Evolutionary conservation across 2,329 filamentous ascomycete species (phyloP).

Genomic region (Escovopsis sp.): DNA sequence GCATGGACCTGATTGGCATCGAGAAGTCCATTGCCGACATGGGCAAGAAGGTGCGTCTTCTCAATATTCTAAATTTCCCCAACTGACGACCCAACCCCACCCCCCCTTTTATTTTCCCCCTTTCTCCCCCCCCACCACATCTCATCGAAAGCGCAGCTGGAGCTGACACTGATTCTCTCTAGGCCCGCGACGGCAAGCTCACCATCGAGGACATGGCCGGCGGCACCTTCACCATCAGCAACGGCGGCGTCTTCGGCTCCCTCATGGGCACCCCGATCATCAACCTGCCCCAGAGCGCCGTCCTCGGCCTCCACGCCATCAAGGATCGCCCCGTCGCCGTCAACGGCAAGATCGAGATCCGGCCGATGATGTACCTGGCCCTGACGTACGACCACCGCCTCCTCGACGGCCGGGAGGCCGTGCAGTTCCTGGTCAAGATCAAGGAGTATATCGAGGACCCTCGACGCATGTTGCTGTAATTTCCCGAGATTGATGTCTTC

Average conservation of each 20-base stretch:
- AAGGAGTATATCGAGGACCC: conserved; percentile 98
- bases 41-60: conserved; percentile 66
- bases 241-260: conserved; percentile 91
- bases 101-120: not conserved
- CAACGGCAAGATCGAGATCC: conserved; percentile 86
- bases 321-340: conserved; percentile 84
- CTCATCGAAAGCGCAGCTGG: no score
- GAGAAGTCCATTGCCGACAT: conserved; percentile 85
- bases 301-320: conserved; percentile 87
- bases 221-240: conserved; percentile 95
- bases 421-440: conserved; percentile 90
- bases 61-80: not conserved
- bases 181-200: conserved; percentile 90
- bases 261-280: conserved; percentile 98
- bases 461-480: conserved; percentile 65
- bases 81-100: no score
- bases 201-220: conserved; percentile 99
- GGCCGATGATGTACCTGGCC: conserved; percentile 99
- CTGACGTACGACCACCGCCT: conserved; percentile 96
- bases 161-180: not conserved
- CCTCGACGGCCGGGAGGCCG: conserved; percentile 85
- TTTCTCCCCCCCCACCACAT: no score
- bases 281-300: conserved; percentile 86
- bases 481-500: no score
- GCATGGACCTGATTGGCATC: conserved; percentile 73